phyloP scores from a whole-genome alignment of 1,284 basidiomycete species.

The Ganoderma lingzhi region DNA sequence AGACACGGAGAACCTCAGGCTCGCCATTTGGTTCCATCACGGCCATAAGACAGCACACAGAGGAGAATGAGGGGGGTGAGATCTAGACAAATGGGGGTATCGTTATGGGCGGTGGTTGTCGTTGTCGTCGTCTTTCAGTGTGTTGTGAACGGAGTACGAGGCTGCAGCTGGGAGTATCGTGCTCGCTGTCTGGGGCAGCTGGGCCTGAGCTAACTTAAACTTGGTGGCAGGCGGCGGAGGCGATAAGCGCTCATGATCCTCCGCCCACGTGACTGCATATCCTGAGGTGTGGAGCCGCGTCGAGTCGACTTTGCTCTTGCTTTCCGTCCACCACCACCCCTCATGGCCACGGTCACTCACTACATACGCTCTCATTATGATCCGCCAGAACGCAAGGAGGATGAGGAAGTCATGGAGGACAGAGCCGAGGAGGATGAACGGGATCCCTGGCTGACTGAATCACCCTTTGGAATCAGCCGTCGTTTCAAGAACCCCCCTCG shows the following conservation, averaged over 20 bases:
- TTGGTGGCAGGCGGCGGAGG: not conserved
- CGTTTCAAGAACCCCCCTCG: conserved; percentile 42
- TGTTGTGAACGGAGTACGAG: no score
- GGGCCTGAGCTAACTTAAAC: no score
- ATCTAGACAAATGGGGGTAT: not conserved
- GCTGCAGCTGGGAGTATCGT: no score
- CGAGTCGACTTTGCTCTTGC: not conserved
- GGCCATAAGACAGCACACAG: conserved; percentile 38
- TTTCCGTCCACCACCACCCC: conserved; percentile 1
- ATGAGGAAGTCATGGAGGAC: conserved; percentile 38
- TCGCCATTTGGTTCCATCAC: conserved; percentile 51
- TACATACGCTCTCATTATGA: conserved; percentile 48
- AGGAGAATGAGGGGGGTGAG: not conserved
- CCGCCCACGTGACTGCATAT: not conserved
- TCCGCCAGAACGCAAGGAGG: conserved; percentile 39
- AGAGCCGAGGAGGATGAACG: conserved; percentile 27
- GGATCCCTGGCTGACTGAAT: conserved; percentile 46
- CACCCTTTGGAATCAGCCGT: conserved; percentile 41
- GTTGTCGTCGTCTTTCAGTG: conserved; percentile 2
- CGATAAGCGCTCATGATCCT: not conserved
- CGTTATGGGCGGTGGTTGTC: not conserved
- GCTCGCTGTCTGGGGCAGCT: no score
- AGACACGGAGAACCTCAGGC: conserved; percentile 71
- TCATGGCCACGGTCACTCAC: conserved; percentile 49
- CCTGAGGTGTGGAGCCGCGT: not conserved